Percentiles rank a stretch among this genome's conserved stretches.
Evolutionary conservation across 1,284 basidiomycete genomes (phyloP).

Genomic region (Filobasidium uniguttulatum): DNA sequence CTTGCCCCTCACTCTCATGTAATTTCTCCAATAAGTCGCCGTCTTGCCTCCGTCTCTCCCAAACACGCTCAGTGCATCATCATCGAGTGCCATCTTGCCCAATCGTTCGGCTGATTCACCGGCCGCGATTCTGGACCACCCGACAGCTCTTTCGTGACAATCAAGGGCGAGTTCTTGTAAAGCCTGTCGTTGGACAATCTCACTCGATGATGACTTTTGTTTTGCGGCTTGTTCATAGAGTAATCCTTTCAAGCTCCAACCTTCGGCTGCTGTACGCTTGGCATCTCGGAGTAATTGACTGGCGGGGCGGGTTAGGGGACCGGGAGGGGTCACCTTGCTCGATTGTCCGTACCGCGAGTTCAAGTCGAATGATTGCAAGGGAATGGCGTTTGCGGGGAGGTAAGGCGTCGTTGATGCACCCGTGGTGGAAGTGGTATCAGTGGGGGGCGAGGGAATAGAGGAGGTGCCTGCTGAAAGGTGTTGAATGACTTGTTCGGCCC

Average conservation of each 20-base stretch:
- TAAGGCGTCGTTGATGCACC: no score
- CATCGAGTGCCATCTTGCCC: conserved; percentile 24
- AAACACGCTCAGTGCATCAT: conserved; percentile 18
- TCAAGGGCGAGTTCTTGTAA: conserved; percentile 40
- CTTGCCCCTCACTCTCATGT: conserved; percentile 27
- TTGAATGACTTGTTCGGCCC: conserved; percentile 52
- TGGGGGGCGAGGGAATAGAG: conserved; percentile 39
- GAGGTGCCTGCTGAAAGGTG: conserved; percentile 40
- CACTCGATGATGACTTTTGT: conserved; percentile 50
- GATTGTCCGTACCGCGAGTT: conserved; percentile 7
- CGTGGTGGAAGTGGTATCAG: conserved; percentile 36
- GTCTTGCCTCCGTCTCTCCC: conserved; percentile 27
- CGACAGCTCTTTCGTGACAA: conserved; percentile 50
- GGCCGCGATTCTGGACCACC: conserved; percentile 48
- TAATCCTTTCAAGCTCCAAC: conserved; percentile 51
- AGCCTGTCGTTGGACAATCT: conserved; percentile 47
- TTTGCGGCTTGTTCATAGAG: conserved; percentile 61
- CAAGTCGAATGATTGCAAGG: background rate
- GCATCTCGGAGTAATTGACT: conserved; percentile 51
- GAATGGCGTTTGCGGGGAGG: background rate
- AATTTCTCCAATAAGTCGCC: conserved; percentile 29
- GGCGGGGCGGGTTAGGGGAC: conserved; percentile 44
- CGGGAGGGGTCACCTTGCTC: conserved; percentile 36
- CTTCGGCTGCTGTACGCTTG: conserved; percentile 50
- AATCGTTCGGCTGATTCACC: conserved; percentile 45